phyloP scores from a whole-genome alignment of 768 basidiomycete genomes.

The Rhodotorula babjevae region DNA sequence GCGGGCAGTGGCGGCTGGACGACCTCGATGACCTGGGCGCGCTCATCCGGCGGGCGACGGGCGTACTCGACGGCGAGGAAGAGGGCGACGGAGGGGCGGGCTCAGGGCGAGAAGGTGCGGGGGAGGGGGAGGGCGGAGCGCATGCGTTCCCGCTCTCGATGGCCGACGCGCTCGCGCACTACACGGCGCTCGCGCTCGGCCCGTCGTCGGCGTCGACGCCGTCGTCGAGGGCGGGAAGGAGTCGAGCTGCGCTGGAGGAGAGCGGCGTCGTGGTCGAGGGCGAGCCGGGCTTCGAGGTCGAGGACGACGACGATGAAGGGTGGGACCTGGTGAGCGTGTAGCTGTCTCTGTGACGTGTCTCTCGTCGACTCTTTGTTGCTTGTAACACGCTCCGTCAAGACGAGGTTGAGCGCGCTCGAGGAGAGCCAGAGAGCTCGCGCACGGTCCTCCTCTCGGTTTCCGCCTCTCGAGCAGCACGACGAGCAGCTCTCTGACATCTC shows the following conservation, averaged over 20 bases:
- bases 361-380: too few relatives aligned
- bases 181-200: conserved; percentile 5
- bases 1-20: not conserved
- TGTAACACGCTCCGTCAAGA: too few relatives aligned
- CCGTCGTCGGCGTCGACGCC: not conserved
- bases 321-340: conserved; percentile 6
- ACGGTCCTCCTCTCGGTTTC: too few relatives aligned
- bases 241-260: not conserved
- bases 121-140: too few relatives aligned
- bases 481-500: too few relatives aligned
- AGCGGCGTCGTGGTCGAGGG: conserved; percentile 11
- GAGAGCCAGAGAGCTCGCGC: too few relatives aligned
- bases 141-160: conserved; percentile 19
- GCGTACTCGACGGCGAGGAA: not conserved
- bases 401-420: too few relatives aligned
- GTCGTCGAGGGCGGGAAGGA: not conserved
- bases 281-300: conserved; percentile 2
- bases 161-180: not conserved
- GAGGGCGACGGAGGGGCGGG: too few relatives aligned
- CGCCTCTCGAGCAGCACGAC: too few relatives aligned
- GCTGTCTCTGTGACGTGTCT: too few relatives aligned
- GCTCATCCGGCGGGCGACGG: conserved; percentile 1
- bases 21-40: conserved; percentile 24
- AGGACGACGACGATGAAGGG: conserved; percentile 15
- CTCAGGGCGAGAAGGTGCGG: too few relatives aligned